phyloP scores from a whole-genome alignment of 148 eudicot species.

The Arctostaphylos glauca region DNA sequence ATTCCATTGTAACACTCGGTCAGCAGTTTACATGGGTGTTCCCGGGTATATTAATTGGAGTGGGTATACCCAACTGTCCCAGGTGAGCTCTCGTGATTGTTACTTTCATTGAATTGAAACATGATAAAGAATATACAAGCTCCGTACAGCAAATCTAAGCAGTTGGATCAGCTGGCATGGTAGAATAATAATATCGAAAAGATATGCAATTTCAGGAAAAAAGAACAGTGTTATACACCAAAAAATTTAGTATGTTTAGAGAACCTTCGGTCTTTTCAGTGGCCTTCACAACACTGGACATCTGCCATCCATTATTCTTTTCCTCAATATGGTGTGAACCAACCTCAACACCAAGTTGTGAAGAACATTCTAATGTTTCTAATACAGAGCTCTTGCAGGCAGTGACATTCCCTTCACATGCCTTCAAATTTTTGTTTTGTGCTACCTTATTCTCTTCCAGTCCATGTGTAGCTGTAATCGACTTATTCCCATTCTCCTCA shows the following conservation, averaged over 20 bases:
- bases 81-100: not conserved
- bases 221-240: not conserved
- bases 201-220: not conserved
- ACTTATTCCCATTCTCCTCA: slow-evolving; percentile 9
- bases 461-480: not conserved
- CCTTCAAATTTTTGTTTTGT: not conserved
- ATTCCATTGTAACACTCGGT: not conserved
- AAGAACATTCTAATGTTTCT: not conserved
- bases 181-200: not conserved
- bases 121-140: not conserved
- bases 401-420: slow-evolving; percentile 9
- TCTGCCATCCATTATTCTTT: slow-evolving; percentile 22
- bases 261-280: slow-evolving; percentile 17
- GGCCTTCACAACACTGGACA: slow-evolving; percentile 17
- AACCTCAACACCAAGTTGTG: slow-evolving; percentile 9
- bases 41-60: not conserved
- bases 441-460: not conserved
- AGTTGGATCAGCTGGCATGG: not conserved
- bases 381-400: not conserved
- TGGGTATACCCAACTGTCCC: not conserved
- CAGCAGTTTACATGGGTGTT: not conserved
- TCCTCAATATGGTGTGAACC: slow-evolving; percentile 16
- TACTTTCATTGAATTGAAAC: not conserved
- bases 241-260: not conserved
- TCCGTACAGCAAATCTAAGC: not conserved